phyloP scores from a whole-genome alignment of 2,329 filamentous ascomycete genomes.

The Lachnellula subtilissima region DNA sequence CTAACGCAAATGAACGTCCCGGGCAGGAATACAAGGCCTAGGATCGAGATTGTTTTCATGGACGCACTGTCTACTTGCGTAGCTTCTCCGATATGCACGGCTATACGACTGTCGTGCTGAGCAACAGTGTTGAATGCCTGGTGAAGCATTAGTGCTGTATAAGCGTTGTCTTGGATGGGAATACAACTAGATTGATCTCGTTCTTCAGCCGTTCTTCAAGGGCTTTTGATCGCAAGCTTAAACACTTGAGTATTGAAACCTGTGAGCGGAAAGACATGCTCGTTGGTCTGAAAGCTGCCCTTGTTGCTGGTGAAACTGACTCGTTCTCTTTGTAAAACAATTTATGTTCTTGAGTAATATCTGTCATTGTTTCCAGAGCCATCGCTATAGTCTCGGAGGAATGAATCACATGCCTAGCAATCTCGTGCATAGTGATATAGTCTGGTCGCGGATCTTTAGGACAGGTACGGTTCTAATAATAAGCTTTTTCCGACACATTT shows the following conservation, averaged over 20 bases:
- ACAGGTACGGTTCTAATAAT: background rate
- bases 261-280: background rate
- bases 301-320: background rate
- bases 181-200: slow-evolving; percentile 5
- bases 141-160: background rate
- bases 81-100: slow-evolving; percentile 37
- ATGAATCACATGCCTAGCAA: slow-evolving; percentile 42
- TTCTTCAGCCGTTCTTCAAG: slow-evolving; percentile 7
- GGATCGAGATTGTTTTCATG: slow-evolving; percentile 47
- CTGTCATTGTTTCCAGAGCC: slow-evolving; percentile 27
- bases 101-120: slow-evolving; percentile 36
- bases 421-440: slow-evolving; percentile 37
- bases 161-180: background rate
- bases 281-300: slow-evolving; percentile 1
- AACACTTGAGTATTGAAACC: slow-evolving; percentile 2
- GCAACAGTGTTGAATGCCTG: slow-evolving; percentile 39
- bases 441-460: slow-evolving; percentile 28
- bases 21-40: slow-evolving; percentile 40
- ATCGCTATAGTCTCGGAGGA: slow-evolving; percentile 40
- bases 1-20: background rate
- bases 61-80: slow-evolving; percentile 43
- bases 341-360: background rate
- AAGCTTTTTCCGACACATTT: background rate
- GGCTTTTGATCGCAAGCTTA: slow-evolving; percentile 4
- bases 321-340: background rate